Evolutionary conservation across 257 asterid genomes (phyloP).

Genomic region (Solanum pinnatisectum): DNA sequence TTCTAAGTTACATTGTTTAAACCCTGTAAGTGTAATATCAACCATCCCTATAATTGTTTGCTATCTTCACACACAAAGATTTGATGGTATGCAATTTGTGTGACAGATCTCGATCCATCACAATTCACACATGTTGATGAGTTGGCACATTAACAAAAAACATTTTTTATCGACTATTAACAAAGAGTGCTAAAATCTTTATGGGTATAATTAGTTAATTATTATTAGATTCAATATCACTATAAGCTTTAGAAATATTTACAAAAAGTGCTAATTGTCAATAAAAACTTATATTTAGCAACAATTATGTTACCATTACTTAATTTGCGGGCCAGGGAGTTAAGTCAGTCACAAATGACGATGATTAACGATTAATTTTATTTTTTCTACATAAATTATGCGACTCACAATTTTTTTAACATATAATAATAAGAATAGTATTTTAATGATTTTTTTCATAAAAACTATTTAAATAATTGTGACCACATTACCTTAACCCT

Average conservation of each 20-base stretch:
- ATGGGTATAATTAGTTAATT: no score
- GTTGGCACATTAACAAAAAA: neutral
- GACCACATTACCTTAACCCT: neutral
- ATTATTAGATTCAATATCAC: no score
- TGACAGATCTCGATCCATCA: neutral
- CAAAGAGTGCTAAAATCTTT: no score
- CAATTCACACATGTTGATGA: neutral
- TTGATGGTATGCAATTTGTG: neutral
- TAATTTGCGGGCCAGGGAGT: neutral
- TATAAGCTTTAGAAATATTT: no score
- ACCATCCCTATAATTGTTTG: neutral
- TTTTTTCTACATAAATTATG: no score
- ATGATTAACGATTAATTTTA: neutral
- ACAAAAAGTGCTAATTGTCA: fast-evolving
- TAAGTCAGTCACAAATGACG: neutral
- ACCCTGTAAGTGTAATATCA: neutral
- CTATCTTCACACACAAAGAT: neutral
- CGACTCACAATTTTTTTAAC: no score
- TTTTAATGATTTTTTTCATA: no score
- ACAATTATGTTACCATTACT: no score
- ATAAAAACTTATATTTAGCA: no score
- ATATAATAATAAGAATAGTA: no score
- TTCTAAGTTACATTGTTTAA: neutral
- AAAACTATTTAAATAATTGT: neutral
- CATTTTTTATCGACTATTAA: no score